These are phyloP conservation scores for Ceratobasidium sp. DNA, from an alignment of 1,284 basidiomycete genomes.

Conservation along the genomic window DNA sequence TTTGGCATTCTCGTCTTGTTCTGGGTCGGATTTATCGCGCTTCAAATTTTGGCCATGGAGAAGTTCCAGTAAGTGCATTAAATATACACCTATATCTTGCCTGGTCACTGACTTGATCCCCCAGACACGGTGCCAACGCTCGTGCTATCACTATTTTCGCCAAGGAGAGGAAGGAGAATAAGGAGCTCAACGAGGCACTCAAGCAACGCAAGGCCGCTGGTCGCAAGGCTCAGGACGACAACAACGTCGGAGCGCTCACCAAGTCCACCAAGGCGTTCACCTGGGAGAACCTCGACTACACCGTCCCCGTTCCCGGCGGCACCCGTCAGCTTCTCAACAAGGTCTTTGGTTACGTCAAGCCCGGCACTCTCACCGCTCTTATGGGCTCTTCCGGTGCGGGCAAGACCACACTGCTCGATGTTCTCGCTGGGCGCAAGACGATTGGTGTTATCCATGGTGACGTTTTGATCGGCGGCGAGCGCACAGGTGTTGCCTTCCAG, in stretches of 20 bases:
- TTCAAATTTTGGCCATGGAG: conserved; percentile 62
- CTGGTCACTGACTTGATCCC: conserved; percentile 63
- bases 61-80: conserved; percentile 44
- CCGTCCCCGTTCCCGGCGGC: conserved; percentile 58
- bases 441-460: conserved; percentile 56
- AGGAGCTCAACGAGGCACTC: conserved; percentile 66
- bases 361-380: conserved; percentile 60
- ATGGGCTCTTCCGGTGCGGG: conserved; percentile 64
- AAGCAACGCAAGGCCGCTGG: conserved; percentile 56
- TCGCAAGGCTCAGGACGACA: conserved; percentile 1
- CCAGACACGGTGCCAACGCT: conserved; percentile 56
- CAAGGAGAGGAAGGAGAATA: conserved; percentile 70
- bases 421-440: conserved; percentile 58
- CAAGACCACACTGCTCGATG: conserved; percentile 58
- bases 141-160: conserved; percentile 67
- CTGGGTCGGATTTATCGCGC: conserved; percentile 54
- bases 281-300: conserved; percentile 54
- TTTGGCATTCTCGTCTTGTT: conserved; percentile 55
- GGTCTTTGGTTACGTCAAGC: conserved; percentile 61
- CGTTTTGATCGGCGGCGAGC: conserved; percentile 59
- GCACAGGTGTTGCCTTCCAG: conserved; percentile 55
- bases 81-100: conserved; percentile 50
- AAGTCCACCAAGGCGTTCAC: conserved; percentile 49
- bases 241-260: background rate
- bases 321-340: conserved; percentile 56